Conservation (phyloP, 352 stramenopile genomes). For the Phytophthora megakarya region DNA sequence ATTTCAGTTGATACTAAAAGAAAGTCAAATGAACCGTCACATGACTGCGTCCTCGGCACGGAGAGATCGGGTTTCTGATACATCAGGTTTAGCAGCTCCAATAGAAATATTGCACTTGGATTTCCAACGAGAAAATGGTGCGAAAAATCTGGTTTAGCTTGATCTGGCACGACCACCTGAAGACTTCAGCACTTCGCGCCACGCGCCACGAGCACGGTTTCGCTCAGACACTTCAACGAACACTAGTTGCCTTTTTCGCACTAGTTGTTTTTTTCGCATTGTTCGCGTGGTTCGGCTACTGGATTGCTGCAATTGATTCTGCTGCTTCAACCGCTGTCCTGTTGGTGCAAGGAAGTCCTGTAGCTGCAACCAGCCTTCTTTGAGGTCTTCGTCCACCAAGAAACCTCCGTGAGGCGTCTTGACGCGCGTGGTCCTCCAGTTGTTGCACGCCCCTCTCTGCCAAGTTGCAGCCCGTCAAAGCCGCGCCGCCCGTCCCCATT, state of each 20-base stretch:
- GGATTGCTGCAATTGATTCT: not conserved
- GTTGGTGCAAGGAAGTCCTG: not conserved
- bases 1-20: not conserved
- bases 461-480: constrained; percentile 13
- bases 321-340: no score
- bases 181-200: not conserved
- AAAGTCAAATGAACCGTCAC: not conserved
- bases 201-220: not conserved
- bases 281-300: constrained; percentile 8
- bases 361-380: not conserved
- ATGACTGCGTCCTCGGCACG: not conserved
- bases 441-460: constrained; percentile 20
- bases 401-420: constrained; percentile 31
- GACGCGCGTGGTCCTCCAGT: constrained; percentile 18
- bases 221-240: constrained; percentile 6
- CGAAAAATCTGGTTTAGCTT: constrained; percentile 22
- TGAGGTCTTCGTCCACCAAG: constrained; percentile 23
- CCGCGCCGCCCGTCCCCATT: not conserved
- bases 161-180: constrained; percentile 20
- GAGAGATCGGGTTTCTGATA: not conserved
- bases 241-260: constrained; percentile 3
- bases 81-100: constrained; percentile 2
- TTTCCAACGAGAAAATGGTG: constrained; percentile 20
- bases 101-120: not conserved
- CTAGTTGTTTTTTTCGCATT: constrained; percentile 3